phyloP scores from a whole-genome alignment of 2,329 filamentous ascomycete genomes.

The Orbilia oligospora region DNA sequence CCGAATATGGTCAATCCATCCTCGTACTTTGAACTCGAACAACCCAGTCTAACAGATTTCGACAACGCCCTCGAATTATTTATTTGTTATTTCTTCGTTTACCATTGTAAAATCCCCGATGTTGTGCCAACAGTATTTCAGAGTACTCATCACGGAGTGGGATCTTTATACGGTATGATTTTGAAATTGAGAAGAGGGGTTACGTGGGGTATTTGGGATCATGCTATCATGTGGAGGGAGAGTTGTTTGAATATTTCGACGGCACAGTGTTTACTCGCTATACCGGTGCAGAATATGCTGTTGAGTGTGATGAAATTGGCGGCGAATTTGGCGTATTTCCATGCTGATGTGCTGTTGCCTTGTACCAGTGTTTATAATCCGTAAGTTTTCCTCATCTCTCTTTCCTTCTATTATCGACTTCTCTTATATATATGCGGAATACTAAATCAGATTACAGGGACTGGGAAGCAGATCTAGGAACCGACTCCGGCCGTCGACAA shows the following conservation, averaged over 20 bases:
- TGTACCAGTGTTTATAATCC: conserved; percentile 76
- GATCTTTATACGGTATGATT: conserved; percentile 74
- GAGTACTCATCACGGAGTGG: conserved; percentile 75
- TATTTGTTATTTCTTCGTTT: conserved; percentile 71
- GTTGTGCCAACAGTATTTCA: conserved; percentile 75
- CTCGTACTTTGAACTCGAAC: conserved; percentile 65
- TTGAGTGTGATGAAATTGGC: conserved; percentile 70
- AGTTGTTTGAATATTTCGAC: conserved; percentile 71
- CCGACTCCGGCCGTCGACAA: conserved; percentile 72
- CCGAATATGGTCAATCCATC: conserved; percentile 65
- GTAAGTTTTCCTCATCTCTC: conserved; percentile 46
- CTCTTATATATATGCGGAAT: background rate
- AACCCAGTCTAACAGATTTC: conserved; percentile 66
- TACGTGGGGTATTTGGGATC: conserved; percentile 76
- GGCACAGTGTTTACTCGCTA: conserved; percentile 70
- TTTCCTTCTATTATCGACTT: background rate
- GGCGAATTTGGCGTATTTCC: conserved; percentile 69
- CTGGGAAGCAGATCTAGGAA: conserved; percentile 76
- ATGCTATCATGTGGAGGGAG: conserved; percentile 75
- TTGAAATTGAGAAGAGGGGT: conserved; percentile 75
- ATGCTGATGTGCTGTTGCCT: conserved; percentile 75
- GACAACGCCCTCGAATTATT: conserved; percentile 65
- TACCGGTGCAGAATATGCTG: conserved; percentile 70
- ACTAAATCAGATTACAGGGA: conserved; percentile 65
- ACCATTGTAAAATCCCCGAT: conserved; percentile 73